Evolutionary conservation across 148 eudicot species (phyloP), one percentile per base, ranked within the genome.

Genomic region (Simmondsia chinensis): DNA sequence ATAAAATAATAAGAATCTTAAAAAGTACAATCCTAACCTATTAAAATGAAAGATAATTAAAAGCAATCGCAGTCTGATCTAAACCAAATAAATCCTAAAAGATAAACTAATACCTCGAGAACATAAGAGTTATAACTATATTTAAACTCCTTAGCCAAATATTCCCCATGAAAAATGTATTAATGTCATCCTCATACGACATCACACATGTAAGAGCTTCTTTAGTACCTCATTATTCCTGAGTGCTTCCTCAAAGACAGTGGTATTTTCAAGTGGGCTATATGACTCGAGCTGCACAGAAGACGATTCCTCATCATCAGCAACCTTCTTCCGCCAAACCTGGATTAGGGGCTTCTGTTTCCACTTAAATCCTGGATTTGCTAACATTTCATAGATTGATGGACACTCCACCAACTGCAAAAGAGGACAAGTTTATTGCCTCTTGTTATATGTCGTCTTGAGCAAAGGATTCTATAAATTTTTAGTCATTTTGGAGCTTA

Each of bases 321-420:
- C 43, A 1, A 76, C 36, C 35, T 42, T 54, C 39, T 72, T 79
- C 33, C 60, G 72, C 97, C 95, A 91, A 22, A 91, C 82, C 51
- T 54, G 59, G 59, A 91, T 76, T 57, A 71, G 51, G 16, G 97
- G 95, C 46, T 63, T 63, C 48, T 78, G 70, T 60, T 82, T 63
- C 95, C 95, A 91, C 46, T 68, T 63, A 62, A 79, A 85, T 20
- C 43, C 73, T 1, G 85, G 80, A 71, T 91, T 91, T 35, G 94
- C 77, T 66, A 91, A 41, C 97, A 85, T 79, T 69, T 91, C 97
- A 43, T 91, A 91, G 11, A 91, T 56, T 56, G 97, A 76, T 37
- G 97, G 97, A 54, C 97, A 91, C 68, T 91, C 97, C 39, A 85
- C 63, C 61, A 91, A 50, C 97, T 91, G 39, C 17, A 73, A 18